Evolutionary conservation across 768 basidiomycete genomes (phyloP), one percentile per base, ranked within the genome.

Genomic region (Hortiboletus campestris): DNA sequence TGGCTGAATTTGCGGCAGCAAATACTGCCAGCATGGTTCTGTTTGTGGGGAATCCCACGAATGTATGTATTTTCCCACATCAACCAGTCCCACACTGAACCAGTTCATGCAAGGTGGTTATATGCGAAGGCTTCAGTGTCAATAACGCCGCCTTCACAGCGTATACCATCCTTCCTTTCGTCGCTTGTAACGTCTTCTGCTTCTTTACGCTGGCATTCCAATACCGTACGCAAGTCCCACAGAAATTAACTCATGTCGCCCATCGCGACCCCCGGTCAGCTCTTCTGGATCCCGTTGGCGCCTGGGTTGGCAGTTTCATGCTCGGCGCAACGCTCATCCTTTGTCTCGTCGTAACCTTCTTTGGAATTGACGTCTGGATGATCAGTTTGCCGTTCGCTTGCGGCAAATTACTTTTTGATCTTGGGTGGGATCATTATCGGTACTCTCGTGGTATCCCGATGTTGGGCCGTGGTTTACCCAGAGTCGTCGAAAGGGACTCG

Each of bases 41-140:
- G 2, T 91, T 96, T 45, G 86, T 93, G 3, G 89, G 89, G 0
- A 98, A 98, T 67, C 92, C 91, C 2, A 98, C 96, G 2, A 98
- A 98, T 64, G 85, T 69, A 43, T 11, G 67, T 62, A 5, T 47
- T 46, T 49, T 39, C 28, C 5, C 41, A 42, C 41, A 8, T 20
- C 5, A 43, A 47, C n/a, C 1, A n/a, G 4, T n/a, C 10, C 9
- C 31, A 8, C 29, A 4, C 16, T 44, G 10, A 42, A 11, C 9
- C 16, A n/a, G 2, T 17, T 17, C 11, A 46, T 40, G 10, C 36
- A 48, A 70, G 70, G 64, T 97, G 20, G 89, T 98, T 45, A 84
- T 97, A 22, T 89, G 91, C 49, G 92, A 91, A 51, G 91, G 92
- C 0, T 93, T 97, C 67, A 66, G 76, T 6, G 78, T 96, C 42